Evolutionary conservation across 2,329 filamentous ascomycete species (phyloP).

Genomic region (Colletotrichum cereale): DNA sequence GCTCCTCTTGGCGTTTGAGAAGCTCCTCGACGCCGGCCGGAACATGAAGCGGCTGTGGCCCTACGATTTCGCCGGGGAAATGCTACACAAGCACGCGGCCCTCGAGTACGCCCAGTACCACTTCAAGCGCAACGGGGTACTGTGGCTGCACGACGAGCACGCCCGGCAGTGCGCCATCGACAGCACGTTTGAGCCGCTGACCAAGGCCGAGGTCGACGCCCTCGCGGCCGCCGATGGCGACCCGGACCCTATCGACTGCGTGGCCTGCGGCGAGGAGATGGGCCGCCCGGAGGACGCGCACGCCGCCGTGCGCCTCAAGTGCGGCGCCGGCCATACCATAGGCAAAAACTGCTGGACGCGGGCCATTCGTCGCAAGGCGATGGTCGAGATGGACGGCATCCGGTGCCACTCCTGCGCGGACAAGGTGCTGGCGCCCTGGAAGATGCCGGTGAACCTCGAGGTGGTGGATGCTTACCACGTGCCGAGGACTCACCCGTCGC

Average conservation of each 20-base stretch:
- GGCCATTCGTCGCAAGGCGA: neutral
- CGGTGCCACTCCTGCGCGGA: constrained; percentile 10
- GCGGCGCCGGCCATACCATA: neutral
- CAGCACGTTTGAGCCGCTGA: neutral
- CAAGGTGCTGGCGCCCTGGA: neutral
- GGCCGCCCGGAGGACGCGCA: neutral
- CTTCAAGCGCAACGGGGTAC: neutral
- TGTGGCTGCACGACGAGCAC: constrained; percentile 1
- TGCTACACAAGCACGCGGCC: neutral
- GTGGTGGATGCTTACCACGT: neutral
- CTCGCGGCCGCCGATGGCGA: neutral
- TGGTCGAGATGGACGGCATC: neutral
- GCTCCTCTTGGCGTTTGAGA: neutral
- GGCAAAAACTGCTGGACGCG: constrained; percentile 31
- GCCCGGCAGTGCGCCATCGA: neutral
- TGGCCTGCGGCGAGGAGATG: constrained; percentile 11
- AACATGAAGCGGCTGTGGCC: no score
- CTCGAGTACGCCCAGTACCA: neutral
- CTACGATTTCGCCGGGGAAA: neutral
- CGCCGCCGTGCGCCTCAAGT: constrained; percentile 16
- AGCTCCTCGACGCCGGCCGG: neutral
- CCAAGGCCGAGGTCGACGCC: neutral
- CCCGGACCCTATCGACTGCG: neutral
- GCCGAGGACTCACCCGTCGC: neutral
- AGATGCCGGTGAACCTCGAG: neutral